Conservation (phyloP, 2,329 filamentous ascomycete genomes). For the Aspergillus oerlinghausenensis region DNA sequence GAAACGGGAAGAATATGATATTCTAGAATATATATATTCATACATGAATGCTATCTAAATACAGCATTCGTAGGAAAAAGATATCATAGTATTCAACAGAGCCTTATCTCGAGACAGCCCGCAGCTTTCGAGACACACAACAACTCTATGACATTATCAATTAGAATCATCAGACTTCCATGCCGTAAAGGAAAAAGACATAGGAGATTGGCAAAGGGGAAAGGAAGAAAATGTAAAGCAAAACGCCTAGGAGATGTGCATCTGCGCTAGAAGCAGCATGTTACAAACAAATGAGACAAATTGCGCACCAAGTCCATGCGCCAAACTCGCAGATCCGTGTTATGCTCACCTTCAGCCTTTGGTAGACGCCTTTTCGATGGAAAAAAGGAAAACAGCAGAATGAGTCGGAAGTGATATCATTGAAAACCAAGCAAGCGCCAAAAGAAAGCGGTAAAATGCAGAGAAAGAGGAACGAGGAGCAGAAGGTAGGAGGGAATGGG, state of each 20-base stretch:
- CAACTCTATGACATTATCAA: constrained; percentile 19
- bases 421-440: not conserved
- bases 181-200: not conserved
- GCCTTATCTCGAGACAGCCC: not conserved
- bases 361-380: constrained; percentile 6
- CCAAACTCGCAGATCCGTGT: constrained; percentile 9
- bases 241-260: constrained; percentile 2
- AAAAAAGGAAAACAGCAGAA: constrained; percentile 3
- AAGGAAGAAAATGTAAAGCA: constrained; percentile 3
- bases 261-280: not conserved
- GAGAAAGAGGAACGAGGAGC: constrained; percentile 10
- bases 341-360: constrained; percentile 1
- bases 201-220: constrained; percentile 6
- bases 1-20: not conserved
- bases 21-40: constrained; percentile 2
- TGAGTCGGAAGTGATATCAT: not conserved
- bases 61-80: not conserved
- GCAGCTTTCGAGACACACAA: constrained; percentile 1
- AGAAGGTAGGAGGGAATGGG: constrained; percentile 3
- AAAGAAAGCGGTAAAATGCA: not conserved
- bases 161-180: constrained; percentile 6
- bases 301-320: constrained; percentile 6
- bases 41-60: not conserved
- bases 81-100: not conserved
- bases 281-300: not conserved